Percentiles rank a stretch among this genome's conserved stretches.
Conservation (phyloP, 768 basidiomycete genomes). For the Rhizopogon sp. region DNA sequence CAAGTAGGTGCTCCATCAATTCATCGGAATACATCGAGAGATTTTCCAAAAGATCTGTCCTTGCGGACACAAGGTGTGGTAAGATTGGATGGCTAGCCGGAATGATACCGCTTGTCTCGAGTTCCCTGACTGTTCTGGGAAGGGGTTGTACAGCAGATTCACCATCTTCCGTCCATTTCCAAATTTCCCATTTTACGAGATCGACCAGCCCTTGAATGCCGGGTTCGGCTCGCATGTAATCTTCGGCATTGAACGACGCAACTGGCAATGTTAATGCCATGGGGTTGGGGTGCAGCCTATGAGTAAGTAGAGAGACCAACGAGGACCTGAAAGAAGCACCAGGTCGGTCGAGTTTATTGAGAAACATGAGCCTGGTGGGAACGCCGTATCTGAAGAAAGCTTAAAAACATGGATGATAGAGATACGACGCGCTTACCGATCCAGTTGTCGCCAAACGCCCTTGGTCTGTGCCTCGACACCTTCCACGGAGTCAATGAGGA, state of each 20-base stretch:
- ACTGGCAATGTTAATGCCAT: conserved; percentile 67
- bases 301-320: conserved; percentile 63
- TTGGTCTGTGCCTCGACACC: conserved; percentile 89
- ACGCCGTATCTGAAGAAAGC: conserved; percentile 63
- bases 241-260: conserved; percentile 63
- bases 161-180: conserved; percentile 65
- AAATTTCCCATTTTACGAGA: conserved; percentile 78
- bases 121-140: conserved; percentile 43
- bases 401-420: neutral
- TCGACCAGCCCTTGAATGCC: conserved; percentile 84
- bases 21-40: conserved; percentile 78
- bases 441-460: conserved; percentile 84
- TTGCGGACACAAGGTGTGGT: conserved; percentile 59
- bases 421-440: conserved; percentile 53
- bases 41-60: conserved; percentile 68
- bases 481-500: conserved; percentile 86
- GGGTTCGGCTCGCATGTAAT: conserved; percentile 72
- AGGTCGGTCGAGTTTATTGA: conserved; percentile 86
- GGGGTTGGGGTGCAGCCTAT: conserved; percentile 74
- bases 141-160: conserved; percentile 38
- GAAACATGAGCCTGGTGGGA: conserved; percentile 68
- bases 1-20: conserved; percentile 69
- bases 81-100: conserved; percentile 62
- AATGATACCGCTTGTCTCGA: conserved; percentile 40
- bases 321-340: conserved; percentile 78